A percentile compares a stretch with the other conserved stretches of the same genome.
Conservation (phyloP, 129 eudicot genomes). For the Smallanthus sonchifolius region DNA sequence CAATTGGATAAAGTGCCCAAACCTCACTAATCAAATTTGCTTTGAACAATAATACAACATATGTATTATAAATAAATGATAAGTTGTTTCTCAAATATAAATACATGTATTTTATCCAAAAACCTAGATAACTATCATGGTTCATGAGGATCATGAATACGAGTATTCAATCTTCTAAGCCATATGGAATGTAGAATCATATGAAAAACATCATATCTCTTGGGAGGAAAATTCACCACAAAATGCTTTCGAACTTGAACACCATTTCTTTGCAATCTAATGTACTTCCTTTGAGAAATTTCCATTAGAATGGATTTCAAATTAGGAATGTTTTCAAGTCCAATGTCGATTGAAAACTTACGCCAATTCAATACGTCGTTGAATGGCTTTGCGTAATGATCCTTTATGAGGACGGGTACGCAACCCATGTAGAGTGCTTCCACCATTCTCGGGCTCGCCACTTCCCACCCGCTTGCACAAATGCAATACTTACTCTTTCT, state of each 20-base stretch:
- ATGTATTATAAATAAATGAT: neutral
- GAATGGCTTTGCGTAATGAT: constrained; percentile 60
- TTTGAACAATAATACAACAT: neutral
- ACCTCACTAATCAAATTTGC: neutral
- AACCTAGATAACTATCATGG: neutral
- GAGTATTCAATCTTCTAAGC: constrained; percentile 64
- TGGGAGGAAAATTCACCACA: constrained; percentile 62
- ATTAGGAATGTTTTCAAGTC: constrained; percentile 51
- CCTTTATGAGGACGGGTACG: constrained; percentile 69
- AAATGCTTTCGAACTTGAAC: constrained; percentile 53
- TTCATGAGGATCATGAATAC: constrained; percentile 23
- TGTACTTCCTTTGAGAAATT: constrained; percentile 40
- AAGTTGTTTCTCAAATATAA: neutral
- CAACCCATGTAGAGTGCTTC: constrained; percentile 76
- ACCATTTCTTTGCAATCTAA: constrained; percentile 49
- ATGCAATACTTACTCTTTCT: constrained; percentile 60
- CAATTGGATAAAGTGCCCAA: too few relatives aligned
- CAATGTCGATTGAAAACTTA: constrained; percentile 50
- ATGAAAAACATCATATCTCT: constrained; percentile 67
- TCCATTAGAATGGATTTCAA: constrained; percentile 50
- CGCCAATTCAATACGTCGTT: constrained; percentile 68
- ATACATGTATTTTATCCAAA: neutral
- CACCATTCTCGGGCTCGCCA: constrained; percentile 83
- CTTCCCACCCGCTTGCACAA: constrained; percentile 87
- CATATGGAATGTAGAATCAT: constrained; percentile 83